Conservation (phyloP, 2,329 filamentous ascomycete genomes). For the Xylariaceae sp. region DNA sequence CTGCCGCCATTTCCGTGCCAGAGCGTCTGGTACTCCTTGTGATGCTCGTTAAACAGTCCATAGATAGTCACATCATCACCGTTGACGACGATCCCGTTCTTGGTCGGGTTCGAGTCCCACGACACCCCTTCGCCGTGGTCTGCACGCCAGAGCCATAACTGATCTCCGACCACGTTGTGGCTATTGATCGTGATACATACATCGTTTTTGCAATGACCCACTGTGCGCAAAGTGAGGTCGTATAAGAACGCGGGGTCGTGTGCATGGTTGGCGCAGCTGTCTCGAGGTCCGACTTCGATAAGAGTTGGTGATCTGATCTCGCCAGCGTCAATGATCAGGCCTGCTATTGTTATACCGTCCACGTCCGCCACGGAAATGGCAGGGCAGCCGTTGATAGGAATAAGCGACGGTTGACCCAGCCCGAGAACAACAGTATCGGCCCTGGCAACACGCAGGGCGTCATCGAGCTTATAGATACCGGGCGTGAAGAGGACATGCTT, state of each 20-base stretch:
- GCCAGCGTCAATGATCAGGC: slow-evolving; percentile 31
- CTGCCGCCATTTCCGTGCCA: slow-evolving; percentile 31
- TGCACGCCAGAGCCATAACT: slow-evolving; percentile 33
- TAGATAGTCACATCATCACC: slow-evolving; percentile 31
- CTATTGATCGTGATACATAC: slow-evolving; percentile 31
- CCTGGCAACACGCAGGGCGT: slow-evolving; percentile 23
- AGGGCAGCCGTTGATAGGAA: slow-evolving; percentile 25
- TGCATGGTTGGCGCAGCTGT: slow-evolving; percentile 22
- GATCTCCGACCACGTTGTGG: slow-evolving; percentile 29
- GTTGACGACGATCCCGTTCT: slow-evolving; percentile 30
- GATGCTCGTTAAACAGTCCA: slow-evolving; percentile 33
- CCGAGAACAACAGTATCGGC: slow-evolving; percentile 30
- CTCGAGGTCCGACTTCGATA: slow-evolving; percentile 27
- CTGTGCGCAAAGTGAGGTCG: slow-evolving; percentile 32
- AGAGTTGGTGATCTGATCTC: slow-evolving; percentile 25
- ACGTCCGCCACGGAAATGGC: slow-evolving; percentile 28
- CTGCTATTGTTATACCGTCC: slow-evolving; percentile 30
- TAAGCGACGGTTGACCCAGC: slow-evolving; percentile 29
- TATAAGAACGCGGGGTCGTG: slow-evolving; percentile 31
- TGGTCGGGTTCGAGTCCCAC: slow-evolving; percentile 31
- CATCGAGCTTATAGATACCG: slow-evolving; percentile 30
- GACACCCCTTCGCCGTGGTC: slow-evolving; percentile 30
- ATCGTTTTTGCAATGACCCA: slow-evolving; percentile 27
- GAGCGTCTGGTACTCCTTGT: slow-evolving; percentile 32
- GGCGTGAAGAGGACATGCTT: slow-evolving; percentile 31